A percentile compares a stretch with the other conserved stretches of the same genome.
Conservation (phyloP, 2,329 filamentous ascomycete genomes). For the Exophiala oligosperma region DNA sequence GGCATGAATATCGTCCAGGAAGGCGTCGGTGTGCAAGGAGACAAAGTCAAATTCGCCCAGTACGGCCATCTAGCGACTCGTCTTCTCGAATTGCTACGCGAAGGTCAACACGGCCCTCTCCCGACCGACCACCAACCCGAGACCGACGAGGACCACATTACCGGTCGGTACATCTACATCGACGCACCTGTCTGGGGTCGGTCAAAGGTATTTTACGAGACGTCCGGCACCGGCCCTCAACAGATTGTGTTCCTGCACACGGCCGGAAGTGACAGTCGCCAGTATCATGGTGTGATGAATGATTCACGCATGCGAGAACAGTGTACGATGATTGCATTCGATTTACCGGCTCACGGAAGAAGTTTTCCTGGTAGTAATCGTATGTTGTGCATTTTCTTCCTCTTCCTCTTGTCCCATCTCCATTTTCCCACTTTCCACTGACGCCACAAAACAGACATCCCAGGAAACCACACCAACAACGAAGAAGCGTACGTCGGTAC, state of each 20-base stretch:
- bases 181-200: constrained; percentile 49
- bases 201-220: constrained; percentile 53
- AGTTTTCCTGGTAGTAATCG: constrained; percentile 48
- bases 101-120: constrained; percentile 48
- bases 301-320: constrained; percentile 47
- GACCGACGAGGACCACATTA: constrained; percentile 45
- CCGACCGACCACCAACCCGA: constrained; percentile 41
- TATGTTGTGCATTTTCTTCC: neutral
- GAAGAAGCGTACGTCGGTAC: constrained; percentile 50
- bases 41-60: constrained; percentile 47
- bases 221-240: constrained; percentile 47
- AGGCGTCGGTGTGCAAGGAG: constrained; percentile 49
- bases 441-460: constrained; percentile 19
- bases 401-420: neutral
- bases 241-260: constrained; percentile 49
- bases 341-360: constrained; percentile 51
- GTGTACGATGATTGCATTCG: constrained; percentile 52
- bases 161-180: constrained; percentile 50
- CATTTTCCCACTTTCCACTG: neutral
- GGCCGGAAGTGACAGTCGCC: constrained; percentile 48
- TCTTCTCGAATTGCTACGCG: constrained; percentile 49
- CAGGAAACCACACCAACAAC: constrained; percentile 50
- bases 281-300: constrained; percentile 56
- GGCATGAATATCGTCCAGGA: constrained; percentile 51
- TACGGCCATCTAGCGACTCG: constrained; percentile 49